These are phyloP conservation scores for Diophrys appendiculata DNA, from an alignment of 73 alveolate species.

Conservation along the genomic window DNA sequence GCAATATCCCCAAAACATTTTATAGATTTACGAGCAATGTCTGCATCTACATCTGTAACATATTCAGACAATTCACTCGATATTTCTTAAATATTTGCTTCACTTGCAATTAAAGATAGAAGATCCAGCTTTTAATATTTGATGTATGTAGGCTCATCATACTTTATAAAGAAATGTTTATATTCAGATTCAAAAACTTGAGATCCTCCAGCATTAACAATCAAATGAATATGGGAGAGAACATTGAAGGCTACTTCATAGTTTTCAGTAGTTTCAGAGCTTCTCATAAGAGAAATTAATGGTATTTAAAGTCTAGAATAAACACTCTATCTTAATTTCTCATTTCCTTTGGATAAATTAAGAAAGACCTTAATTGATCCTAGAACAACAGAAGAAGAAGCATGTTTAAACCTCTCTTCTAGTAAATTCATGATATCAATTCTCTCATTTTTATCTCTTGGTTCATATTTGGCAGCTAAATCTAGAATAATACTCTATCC, in stretches of 20 bases:
- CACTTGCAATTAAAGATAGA: constrained; percentile 59
- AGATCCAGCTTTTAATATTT: constrained; percentile 89
- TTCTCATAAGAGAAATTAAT: constrained; percentile 86
- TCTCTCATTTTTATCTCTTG: constrained; percentile 93
- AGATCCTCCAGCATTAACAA: constrained; percentile 80
- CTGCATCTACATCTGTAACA: constrained; percentile 88
- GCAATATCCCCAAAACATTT: constrained; percentile 72
- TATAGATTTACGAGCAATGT: constrained; percentile 76
- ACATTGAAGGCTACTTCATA: constrained; percentile 89
- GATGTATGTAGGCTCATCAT: constrained; percentile 94
- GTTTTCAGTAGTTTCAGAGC: constrained; percentile 89
- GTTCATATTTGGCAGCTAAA: constrained; percentile 80
- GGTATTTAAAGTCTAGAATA: constrained; percentile 92
- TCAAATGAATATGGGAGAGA: constrained; percentile 87
- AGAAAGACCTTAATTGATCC: constrained; percentile 96
- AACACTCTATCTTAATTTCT: constrained; percentile 78
- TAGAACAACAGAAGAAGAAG: constrained; percentile 90
- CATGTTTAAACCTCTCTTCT: constrained; percentile 93
- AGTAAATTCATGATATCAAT: constrained; percentile 93
- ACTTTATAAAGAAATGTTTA: constrained; percentile 92
- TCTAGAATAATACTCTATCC: constrained; percentile 89
- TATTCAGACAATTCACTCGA: constrained; percentile 78
- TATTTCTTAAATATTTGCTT: constrained; percentile 66
- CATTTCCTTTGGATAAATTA: constrained; percentile 89
- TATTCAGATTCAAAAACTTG: constrained; percentile 84